Percentiles rank a stretch among this genome's conserved stretches.
phyloP scores from a whole-genome alignment of 352 stramenopile genomes.

The Phytophthora quininea region DNA sequence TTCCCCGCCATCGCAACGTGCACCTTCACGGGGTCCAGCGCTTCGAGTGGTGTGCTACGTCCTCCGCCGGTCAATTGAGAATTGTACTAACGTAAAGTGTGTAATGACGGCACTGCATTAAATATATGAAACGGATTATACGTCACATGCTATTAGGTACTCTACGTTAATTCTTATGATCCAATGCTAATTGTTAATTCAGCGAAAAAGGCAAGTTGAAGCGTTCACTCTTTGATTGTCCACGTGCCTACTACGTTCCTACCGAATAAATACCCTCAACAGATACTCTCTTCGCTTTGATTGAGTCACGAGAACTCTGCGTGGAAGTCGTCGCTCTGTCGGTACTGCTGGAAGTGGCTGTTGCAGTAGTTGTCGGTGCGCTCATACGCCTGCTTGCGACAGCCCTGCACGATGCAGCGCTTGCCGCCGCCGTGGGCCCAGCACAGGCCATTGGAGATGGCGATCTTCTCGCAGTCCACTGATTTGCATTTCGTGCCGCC shows the following conservation, averaged over 20 bases:
- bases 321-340: conserved; percentile 14
- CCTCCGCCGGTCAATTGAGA: too few species aligned
- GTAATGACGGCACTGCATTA: too few species aligned
- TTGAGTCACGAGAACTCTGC: not conserved
- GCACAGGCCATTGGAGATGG: conserved; percentile 74
- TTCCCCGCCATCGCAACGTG: not conserved
- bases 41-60: not conserved
- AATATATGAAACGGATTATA: too few species aligned
- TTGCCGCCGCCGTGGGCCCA: conserved; percentile 73
- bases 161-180: too few species aligned
- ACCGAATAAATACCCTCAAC: conserved; percentile 15
- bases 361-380: conserved; percentile 73
- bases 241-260: too few species aligned
- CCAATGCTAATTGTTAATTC: too few species aligned
- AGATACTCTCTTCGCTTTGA: too few species aligned
- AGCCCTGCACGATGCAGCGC: conserved; percentile 52
- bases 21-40: not conserved
- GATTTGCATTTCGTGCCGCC: conserved; percentile 77
- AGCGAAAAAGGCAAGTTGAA: too few species aligned
- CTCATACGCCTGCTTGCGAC: conserved; percentile 65
- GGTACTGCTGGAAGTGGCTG: conserved; percentile 50
- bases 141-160: too few species aligned
- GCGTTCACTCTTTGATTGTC: too few species aligned
- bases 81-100: too few species aligned
- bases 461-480: conserved; percentile 67